Evolutionary conservation across 148 eudicot species (phyloP), one percentile per base, ranked within the genome.

Genomic region (Dianthus caryophyllus): DNA sequence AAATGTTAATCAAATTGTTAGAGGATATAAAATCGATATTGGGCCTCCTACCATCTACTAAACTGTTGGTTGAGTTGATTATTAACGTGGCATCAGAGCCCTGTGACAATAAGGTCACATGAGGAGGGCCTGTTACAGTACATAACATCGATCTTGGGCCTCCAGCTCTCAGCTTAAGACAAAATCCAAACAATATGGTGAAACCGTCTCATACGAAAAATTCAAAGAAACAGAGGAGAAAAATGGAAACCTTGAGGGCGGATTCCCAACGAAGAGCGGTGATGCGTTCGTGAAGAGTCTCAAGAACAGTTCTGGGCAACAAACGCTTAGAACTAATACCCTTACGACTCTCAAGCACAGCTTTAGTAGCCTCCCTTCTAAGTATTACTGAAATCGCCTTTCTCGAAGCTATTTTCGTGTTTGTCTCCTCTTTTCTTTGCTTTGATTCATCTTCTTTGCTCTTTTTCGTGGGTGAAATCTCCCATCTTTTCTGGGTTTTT

Each of bases 251-350:
- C 96, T 80, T 87, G 29, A 92, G 88, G 69, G 98, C 94, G 53
- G 98, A 89, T 16, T 89, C 98, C 94, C 96, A 89, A 30, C 96
- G 96, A 73, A 89, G 79, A 59, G 94, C 94, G 20, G 91, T 85
- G 53, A 92, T 77, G 4, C 98, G 83, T 22, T 92, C 98, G 70
- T 92, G 94, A 49, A 92, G 87, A 46, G 98, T 86, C 84, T 92
- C 96, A 44, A 92, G 91, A 15, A 92, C 91, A 67, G 98, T 89
- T 59, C 87, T 71, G 0, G 98, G 98, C 71, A 92, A 78, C 31
- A 92, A 70, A 53, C 76, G 81, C 78, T 84, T 91, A 10, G 89
- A 82, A 43, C 82, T 84, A 11, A 76, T 78, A 20, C 94, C 98
- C 60, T 81, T 84, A 74, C 80, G 85, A 83, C 87, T 87, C 84